These are phyloP conservation scores for Penicillium sp. DNA, from an alignment of 2,329 filamentous ascomycete genomes.

Conservation along the genomic window DNA sequence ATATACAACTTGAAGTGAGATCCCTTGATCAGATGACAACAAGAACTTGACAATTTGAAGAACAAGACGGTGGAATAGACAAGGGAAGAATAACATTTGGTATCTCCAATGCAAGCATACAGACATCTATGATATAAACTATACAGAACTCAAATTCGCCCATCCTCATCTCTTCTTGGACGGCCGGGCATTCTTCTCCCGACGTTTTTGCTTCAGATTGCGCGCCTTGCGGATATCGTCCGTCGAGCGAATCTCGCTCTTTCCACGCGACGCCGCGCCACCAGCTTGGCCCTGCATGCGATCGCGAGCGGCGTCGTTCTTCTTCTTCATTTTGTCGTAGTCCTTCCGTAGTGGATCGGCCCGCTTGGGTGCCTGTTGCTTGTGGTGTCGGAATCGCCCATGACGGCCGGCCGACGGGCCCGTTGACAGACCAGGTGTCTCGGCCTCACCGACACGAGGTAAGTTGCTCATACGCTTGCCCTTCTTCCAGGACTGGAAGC, in stretches of 20 bases:
- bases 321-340: slow-evolving; percentile 87
- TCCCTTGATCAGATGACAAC: neutral
- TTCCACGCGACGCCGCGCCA: slow-evolving; percentile 62
- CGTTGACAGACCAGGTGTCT: slow-evolving; percentile 52
- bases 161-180: slow-evolving; percentile 60
- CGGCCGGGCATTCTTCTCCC: slow-evolving; percentile 87
- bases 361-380: slow-evolving; percentile 85
- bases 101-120: slow-evolving; percentile 26
- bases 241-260: slow-evolving; percentile 77
- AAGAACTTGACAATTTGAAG: neutral
- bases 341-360: slow-evolving; percentile 92
- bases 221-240: slow-evolving; percentile 86
- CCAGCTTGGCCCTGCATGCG: slow-evolving; percentile 46
- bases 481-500: slow-evolving; percentile 91
- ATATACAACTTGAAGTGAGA: too few relatives aligned
- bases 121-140: slow-evolving; percentile 8
- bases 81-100: slow-evolving; percentile 4
- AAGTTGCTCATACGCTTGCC: slow-evolving; percentile 78
- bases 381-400: slow-evolving; percentile 80
- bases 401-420: slow-evolving; percentile 33
- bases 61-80: neutral
- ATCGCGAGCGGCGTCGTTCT: slow-evolving; percentile 83
- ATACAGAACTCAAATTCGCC: neutral
- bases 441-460: slow-evolving; percentile 81
- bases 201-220: slow-evolving; percentile 73